Evolutionary conservation across 345 rosid genomes (phyloP), one percentile per base, ranked within the genome.

Genomic region (Dipteronia sinensis): DNA sequence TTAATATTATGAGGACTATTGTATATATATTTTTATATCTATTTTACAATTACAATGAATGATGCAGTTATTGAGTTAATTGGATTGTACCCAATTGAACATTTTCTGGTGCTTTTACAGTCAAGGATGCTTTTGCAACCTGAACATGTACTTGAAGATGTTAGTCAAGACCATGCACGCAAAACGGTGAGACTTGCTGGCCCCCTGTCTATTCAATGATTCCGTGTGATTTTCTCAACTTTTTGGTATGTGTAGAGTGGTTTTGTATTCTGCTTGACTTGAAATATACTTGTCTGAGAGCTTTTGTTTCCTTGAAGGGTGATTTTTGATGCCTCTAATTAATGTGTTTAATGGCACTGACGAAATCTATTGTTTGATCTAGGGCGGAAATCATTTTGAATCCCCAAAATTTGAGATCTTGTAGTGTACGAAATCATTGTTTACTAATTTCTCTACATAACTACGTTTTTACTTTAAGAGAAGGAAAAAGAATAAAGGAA

Each of bases 91-190:
- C 65, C 31, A n/a, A 22, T 44, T 80, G 51, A 64, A 79, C 15
- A 12, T 65, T 58, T 66, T 79, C 16, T 56, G 53, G 44, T 63
- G 38, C 31, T 56, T 47, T 65, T 65, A 72, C 87, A 94, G 98
- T 91, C 97, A 62, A 91, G 93, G 90, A 86, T 87, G 92, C 93
- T 93, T 79, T 83, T 94, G 82, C 90, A 89, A 70, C 95, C 98
- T 69, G 98, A 91, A 76, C 92, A 88, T 80, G 93, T 95, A 6
- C 91, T 93, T 82, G 92, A 95, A 81, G 98, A 93, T 88, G 97
- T 93, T 78, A 95, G 97, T 72, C 97, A 93, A 85, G 97, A 95
- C 75, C 98, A 95, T 78, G 98, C 98, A 51, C 95, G 89, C 71
- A 93, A 93, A 84, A 92, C 98, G 82, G 98, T 91, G 79, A 79